Base-by-base conservation (phyloP, 2,329 filamentous ascomycete species). In the Lachnellula subtilissima region DNA sequence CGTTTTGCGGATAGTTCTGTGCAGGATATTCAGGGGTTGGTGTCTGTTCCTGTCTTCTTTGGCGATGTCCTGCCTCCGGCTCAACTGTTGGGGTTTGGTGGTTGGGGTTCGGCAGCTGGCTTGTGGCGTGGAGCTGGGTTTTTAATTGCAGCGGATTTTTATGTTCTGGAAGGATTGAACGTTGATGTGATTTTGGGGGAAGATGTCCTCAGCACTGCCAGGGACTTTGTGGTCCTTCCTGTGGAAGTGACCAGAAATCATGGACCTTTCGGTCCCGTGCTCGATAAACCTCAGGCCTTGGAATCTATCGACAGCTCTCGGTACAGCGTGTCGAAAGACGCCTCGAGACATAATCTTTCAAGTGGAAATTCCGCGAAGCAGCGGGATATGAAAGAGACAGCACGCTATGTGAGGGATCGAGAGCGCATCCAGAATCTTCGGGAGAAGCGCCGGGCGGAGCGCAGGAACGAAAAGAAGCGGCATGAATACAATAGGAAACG, bases 101-200 rank as follows among this genome's bases (percentile, higher is more conserved):
- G 5, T 28, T 8, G 4, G 19, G 14, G 11, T n/a, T 14, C 45
- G 5, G n/a, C 9, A 28, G 15, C 28, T 32, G 32, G n/a, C 11
- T 6, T n/a, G 36, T n/a, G 28, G 47, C 15, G 9, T n/a, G n/a
- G 8, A 28, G 5, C 17, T 4, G 47, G n/a, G 3, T 15, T 39
- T 14, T 54, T 47, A 3, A 54, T 50, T 17, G 22, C 50, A 14
- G 43, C 52, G 4, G 37, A 50, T 4, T 54, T 54, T 37, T 37
- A 50, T 36, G 19, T 50, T 42, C 11, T 54, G 23, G 37, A 49
- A 12, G 43, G 36, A 12, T 32, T 54, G 36, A 45, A 45, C 8
- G 47, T 49, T 23, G 52, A 54, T 22, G 36, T 54, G 4, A 50
- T 54, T 6, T 25, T 54, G 17, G 52, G 52, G 8, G 46, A 54